phyloP scores from a whole-genome alignment of 2,329 filamentous ascomycete species.

The Fusarium irregulare region DNA sequence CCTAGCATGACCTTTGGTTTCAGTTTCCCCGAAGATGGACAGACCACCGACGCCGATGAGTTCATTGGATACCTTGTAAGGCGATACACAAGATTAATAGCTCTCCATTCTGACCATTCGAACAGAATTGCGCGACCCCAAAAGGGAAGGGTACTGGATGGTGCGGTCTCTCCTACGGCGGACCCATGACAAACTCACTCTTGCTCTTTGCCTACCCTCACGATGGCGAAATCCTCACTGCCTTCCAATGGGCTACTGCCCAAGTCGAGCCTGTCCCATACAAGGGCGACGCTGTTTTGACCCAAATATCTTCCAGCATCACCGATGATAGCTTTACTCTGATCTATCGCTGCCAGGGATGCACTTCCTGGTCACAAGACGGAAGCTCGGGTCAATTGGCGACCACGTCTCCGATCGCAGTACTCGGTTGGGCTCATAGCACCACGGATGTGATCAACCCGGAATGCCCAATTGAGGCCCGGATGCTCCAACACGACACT shows the following conservation, averaged over 20 bases:
- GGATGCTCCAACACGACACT: constrained; percentile 13
- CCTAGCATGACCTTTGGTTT: constrained; percentile 12
- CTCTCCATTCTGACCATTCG: not conserved
- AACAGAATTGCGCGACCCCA: constrained; percentile 12
- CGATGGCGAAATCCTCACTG: constrained; percentile 2
- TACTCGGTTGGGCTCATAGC: constrained; percentile 18
- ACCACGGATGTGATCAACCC: constrained; percentile 3
- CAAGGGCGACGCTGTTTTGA: constrained; percentile 6
- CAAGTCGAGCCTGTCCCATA: constrained; percentile 13
- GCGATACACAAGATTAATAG: accelerated
- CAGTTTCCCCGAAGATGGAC: not conserved
- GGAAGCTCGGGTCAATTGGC: not conserved
- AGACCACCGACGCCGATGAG: constrained; percentile 14
- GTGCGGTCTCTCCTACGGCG: constrained; percentile 19
- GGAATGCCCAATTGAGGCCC: constrained; percentile 3
- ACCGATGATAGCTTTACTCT: constrained; percentile 6
- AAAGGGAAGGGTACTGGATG: constrained; percentile 5
- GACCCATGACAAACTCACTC: constrained; percentile 16
- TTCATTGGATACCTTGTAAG: constrained; percentile 19
- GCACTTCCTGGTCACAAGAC: constrained; percentile 18
- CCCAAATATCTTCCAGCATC: constrained; percentile 17
- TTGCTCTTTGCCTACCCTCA: constrained; percentile 13
- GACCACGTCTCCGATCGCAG: not conserved
- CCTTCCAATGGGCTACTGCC: constrained; percentile 11
- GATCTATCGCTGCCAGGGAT: constrained; percentile 19